phyloP scores from a whole-genome alignment of 257 asterid species.

The Avicennia marina region DNA sequence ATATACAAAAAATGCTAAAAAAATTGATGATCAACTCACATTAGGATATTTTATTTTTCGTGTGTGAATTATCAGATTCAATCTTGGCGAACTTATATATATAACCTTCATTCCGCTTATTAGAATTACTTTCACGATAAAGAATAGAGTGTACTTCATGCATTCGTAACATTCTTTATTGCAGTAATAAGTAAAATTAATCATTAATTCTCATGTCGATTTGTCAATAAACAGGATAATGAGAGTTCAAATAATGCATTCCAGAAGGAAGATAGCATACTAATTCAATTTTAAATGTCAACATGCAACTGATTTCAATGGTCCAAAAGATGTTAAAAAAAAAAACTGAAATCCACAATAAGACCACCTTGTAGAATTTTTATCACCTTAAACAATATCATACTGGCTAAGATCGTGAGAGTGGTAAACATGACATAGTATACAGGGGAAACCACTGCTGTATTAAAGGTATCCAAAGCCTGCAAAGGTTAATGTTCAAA shows the following conservation, averaged over 20 bases:
- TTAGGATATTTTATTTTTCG: no score
- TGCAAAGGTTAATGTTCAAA: constrained; percentile 24
- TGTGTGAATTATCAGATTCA: not conserved
- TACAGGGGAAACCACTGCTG: constrained; percentile 81
- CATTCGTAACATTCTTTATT: not conserved
- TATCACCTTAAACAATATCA: constrained; percentile 75
- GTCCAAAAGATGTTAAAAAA: not conserved
- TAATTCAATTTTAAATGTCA: not conserved
- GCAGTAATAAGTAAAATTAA: not conserved
- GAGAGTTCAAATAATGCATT: no score
- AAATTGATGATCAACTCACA: no score
- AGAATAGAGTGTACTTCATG: not conserved
- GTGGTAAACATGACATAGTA: constrained; percentile 82
- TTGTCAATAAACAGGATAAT: not conserved
- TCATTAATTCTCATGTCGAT: no score
- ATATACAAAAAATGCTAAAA: no score
- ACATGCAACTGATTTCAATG: not conserved
- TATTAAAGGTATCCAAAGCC: constrained; percentile 77
- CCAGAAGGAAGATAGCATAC: no score
- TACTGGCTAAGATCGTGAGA: constrained; percentile 69
- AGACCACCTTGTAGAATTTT: not conserved
- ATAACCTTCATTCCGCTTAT: no score
- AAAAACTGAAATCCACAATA: not conserved
- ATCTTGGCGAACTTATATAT: not conserved
- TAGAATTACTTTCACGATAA: not conserved